Evolutionary conservation across 106 monocot genomes (phyloP).

Genomic region (Dioscorea alata): DNA sequence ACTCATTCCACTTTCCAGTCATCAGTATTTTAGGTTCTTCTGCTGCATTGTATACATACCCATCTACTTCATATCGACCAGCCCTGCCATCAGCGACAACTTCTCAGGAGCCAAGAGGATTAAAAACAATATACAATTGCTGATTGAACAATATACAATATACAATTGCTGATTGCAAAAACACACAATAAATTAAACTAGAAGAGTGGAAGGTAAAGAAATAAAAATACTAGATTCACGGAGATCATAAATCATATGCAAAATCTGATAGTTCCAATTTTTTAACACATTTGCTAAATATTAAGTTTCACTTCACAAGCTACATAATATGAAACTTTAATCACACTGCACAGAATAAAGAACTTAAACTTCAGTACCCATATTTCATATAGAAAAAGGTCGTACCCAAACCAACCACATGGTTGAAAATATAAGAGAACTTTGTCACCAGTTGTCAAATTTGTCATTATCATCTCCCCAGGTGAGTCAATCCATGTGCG

Average conservation of each 20-base stretch:
- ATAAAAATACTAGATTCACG: no score
- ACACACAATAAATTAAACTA: no score
- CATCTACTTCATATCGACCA: slow-evolving; percentile 94
- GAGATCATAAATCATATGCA: no score
- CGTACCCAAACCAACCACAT: slow-evolving; percentile 99
- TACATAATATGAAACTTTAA: no score
- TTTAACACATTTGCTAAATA: no score
- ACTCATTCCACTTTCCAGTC: slow-evolving; percentile 96
- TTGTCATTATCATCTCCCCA: slow-evolving; percentile 97
- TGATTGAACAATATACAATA: no score
- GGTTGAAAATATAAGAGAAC: slow-evolving; percentile 96
- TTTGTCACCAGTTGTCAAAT: slow-evolving; percentile 93
- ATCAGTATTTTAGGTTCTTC: slow-evolving; percentile 93
- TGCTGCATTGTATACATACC: slow-evolving; percentile 78
- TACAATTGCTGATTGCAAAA: no score
- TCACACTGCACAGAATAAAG: no score
- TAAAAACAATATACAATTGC: no score
- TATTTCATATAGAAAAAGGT: neutral
- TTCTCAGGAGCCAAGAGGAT: neutral
- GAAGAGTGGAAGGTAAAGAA: no score
- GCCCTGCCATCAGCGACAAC: slow-evolving; percentile 27
- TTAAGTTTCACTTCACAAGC: no score
- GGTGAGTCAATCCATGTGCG: slow-evolving; percentile 92
- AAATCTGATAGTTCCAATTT: no score
- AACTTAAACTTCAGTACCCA: neutral